Conservation (phyloP, 2,329 filamentous ascomycete species). For the Apiospora saccharicola region DNA sequence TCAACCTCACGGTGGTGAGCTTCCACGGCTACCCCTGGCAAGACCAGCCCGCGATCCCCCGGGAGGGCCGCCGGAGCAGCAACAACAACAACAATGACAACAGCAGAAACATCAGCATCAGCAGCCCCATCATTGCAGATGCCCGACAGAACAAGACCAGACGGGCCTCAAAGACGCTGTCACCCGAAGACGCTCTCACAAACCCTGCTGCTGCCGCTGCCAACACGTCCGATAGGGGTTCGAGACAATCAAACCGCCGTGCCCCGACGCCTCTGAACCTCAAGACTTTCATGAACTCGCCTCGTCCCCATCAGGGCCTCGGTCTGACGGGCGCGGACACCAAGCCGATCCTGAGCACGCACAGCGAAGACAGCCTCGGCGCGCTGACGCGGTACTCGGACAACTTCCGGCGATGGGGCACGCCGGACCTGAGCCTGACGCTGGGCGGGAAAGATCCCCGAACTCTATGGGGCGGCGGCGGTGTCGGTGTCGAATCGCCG, state of each 20-base stretch:
- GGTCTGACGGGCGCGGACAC: neutral
- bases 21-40: slow-evolving; percentile 22
- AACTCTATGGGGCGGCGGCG: neutral
- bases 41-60: slow-evolving; percentile 4
- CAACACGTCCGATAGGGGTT: neutral
- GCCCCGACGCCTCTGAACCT: slow-evolving; percentile 19
- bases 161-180: neutral
- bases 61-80: neutral
- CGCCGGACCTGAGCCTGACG: neutral
- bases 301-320: neutral
- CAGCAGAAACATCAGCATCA: neutral
- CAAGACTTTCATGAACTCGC: slow-evolving; percentile 17
- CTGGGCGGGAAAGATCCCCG: neutral
- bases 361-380: neutral
- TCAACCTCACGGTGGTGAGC: slow-evolving; percentile 23
- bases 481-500: neutral
- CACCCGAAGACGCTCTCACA: neutral
- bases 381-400: slow-evolving; percentile 20
- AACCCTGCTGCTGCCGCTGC: neutral
- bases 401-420: slow-evolving; percentile 17
- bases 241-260: neutral
- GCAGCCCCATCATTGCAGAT: neutral
- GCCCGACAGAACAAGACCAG: neutral
- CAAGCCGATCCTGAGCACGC: slow-evolving; percentile 11
- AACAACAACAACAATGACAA: neutral